phyloP scores from a whole-genome alignment of 176 grass and related monocot species.

The Avena insularis region DNA sequence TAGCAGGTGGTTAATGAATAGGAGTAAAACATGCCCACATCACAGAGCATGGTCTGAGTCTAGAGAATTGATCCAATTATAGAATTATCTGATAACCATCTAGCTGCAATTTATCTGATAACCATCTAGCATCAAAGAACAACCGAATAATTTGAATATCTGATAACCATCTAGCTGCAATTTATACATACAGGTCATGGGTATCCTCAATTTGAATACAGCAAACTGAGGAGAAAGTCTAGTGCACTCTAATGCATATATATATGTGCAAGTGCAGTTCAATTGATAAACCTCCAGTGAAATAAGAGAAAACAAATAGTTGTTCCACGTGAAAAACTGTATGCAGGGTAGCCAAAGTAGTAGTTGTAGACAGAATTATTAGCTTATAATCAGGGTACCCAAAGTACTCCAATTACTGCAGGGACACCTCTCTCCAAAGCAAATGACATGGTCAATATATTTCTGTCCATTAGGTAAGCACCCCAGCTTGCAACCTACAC shows the following conservation, averaged over 20 bases:
- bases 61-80: no score
- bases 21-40: no score
- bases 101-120: no score
- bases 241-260: background rate
- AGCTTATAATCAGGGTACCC: constrained; percentile 1
- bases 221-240: background rate
- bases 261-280: background rate
- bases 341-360: background rate
- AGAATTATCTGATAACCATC: no score
- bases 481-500: no score
- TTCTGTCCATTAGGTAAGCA: no score
- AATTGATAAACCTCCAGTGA: background rate
- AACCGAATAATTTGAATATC: background rate
- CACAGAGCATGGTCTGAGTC: no score
- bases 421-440: no score
- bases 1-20: no score
- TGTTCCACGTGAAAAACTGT: background rate
- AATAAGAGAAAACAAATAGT: background rate
- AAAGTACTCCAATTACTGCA: background rate
- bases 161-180: background rate
- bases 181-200: background rate
- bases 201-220: background rate
- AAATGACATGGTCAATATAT: no score
- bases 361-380: background rate
- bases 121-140: background rate